Evolutionary conservation across 202 grass and related monocot species (phyloP).

Genomic region (Thinopyrum obtusiflorum): DNA sequence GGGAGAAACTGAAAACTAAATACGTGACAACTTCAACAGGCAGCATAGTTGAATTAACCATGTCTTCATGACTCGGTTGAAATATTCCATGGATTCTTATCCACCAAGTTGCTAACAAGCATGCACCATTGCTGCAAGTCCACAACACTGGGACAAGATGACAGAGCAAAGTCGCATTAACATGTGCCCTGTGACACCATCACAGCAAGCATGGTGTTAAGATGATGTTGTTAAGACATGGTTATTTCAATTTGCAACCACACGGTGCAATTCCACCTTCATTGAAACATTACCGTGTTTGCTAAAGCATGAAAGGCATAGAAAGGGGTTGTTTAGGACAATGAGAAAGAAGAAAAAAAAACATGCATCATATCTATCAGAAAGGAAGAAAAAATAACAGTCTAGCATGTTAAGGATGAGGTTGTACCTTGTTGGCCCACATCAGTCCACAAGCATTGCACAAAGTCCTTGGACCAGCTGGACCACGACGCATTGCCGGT

Average conservation of each 20-base stretch:
- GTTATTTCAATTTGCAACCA: background rate
- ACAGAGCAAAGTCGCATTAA: conserved; percentile 13
- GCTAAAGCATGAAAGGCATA: background rate
- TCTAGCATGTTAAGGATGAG: background rate
- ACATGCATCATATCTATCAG: background rate
- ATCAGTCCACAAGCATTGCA: conserved; percentile 98
- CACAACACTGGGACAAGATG: background rate
- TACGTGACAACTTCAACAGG: background rate
- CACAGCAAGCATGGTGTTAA: conserved; percentile 19
- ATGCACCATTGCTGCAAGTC: conserved; percentile 11
- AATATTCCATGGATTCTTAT: background rate
- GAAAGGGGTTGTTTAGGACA: background rate
- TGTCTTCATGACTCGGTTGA: conserved; percentile 10
- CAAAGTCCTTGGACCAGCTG: conserved; percentile 90
- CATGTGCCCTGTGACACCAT: conserved; percentile 34
- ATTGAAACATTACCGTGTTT: background rate
- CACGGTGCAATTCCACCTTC: background rate
- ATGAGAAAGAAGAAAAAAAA: background rate
- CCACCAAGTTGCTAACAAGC: conserved; percentile 8
- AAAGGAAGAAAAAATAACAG: conserved; percentile 7
- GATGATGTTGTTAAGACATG: background rate
- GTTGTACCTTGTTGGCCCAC: conserved; percentile 86
- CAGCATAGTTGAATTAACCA: conserved; percentile 8
- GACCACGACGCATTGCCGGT: conserved; percentile 92
- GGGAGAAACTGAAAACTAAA: conserved; percentile 6